Evolutionary conservation across 805 yeast species (phyloP).

Genomic region (Schwanniomyces yamadae): DNA sequence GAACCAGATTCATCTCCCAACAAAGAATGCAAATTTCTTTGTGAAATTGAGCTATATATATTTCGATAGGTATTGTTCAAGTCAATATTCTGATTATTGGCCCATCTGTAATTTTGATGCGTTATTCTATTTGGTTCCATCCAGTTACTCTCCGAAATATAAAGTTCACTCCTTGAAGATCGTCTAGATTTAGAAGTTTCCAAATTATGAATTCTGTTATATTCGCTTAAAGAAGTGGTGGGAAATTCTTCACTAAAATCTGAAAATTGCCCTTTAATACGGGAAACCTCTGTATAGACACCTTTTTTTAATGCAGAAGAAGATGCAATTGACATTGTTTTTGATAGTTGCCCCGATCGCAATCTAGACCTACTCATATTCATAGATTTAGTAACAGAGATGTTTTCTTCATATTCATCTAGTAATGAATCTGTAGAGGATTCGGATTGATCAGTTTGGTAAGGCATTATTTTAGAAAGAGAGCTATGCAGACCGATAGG

Average conservation of each 20-base stretch:
- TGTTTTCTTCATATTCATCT: constrained; percentile 46
- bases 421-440: constrained; percentile 40
- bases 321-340: constrained; percentile 24
- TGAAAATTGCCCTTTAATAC: neutral
- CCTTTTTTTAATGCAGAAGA: constrained; percentile 4
- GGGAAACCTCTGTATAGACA: neutral
- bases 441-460: constrained; percentile 12
- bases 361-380: too few species aligned
- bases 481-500: too few species aligned
- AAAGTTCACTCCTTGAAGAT: constrained; percentile 41
- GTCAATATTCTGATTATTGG: constrained; percentile 17
- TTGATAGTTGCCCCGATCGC: constrained; percentile 26
- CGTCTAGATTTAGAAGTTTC: constrained; percentile 22
- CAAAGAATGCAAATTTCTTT: constrained; percentile 23
- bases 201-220: constrained; percentile 25
- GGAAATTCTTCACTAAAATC: constrained; percentile 26
- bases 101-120: constrained; percentile 24
- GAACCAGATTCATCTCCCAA: neutral
- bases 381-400: constrained; percentile 26
- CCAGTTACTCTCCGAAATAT: constrained; percentile 49
- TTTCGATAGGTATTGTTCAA: constrained; percentile 32
- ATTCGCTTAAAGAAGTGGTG: constrained; percentile 35
- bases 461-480: too few species aligned
- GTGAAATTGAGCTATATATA: constrained; percentile 38
- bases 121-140: constrained; percentile 42